These are phyloP conservation scores for Shiraia bambusicola DNA, from an alignment of 2,329 filamentous ascomycete species.

Conservation along the genomic window DNA sequence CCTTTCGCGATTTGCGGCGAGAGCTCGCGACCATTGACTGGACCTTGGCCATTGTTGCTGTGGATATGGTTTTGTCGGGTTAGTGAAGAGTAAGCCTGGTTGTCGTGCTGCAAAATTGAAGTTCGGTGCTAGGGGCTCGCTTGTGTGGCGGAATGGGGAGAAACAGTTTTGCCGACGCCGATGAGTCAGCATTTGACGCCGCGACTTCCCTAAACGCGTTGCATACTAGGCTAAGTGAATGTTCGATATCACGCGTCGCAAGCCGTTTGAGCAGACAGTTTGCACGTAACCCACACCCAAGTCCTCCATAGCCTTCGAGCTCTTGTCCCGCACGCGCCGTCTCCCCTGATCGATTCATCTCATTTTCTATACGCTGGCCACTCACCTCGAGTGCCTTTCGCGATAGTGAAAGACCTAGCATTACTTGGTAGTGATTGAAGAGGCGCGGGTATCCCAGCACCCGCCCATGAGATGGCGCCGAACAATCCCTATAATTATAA, in stretches of 20 bases:
- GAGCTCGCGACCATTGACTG: slow-evolving; percentile 69
- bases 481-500: slow-evolving; percentile 30
- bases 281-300: slow-evolving; percentile 1
- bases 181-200: background rate
- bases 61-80: slow-evolving; percentile 36
- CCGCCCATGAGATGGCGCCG: slow-evolving; percentile 21
- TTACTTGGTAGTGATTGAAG: slow-evolving; percentile 5
- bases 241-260: slow-evolving; percentile 10
- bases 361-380: background rate
- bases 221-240: background rate
- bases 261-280: background rate
- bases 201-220: slow-evolving; percentile 9
- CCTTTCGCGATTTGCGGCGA: slow-evolving; percentile 98
- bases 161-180: slow-evolving; percentile 8
- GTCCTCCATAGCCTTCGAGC: background rate
- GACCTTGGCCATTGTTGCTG: slow-evolving; percentile 70
- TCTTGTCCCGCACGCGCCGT: background rate
- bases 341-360: background rate
- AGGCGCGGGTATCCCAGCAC: slow-evolving; percentile 4
- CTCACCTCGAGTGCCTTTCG: slow-evolving; percentile 2
- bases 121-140: slow-evolving; percentile 10
- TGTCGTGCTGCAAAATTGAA: slow-evolving; percentile 18
- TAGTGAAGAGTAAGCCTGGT: slow-evolving; percentile 24
- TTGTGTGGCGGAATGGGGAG: slow-evolving; percentile 16
- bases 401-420: background rate